Percentiles rank a stretch among this genome's conserved stretches.
phyloP scores from a whole-genome alignment of 805 yeast species.

The Scheffersomyces amazonensis region DNA sequence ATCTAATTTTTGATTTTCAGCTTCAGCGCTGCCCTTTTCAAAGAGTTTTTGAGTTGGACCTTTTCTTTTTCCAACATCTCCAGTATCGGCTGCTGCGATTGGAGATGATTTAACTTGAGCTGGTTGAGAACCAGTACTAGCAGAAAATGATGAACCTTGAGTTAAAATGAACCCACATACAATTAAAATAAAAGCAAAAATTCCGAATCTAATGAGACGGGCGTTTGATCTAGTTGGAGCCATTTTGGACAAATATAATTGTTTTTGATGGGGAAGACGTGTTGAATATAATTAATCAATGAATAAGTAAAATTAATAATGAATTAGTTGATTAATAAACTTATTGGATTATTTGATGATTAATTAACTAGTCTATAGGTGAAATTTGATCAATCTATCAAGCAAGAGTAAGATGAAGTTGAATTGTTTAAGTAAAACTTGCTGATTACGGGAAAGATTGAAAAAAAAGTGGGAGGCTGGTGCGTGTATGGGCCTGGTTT shows the following conservation, averaged over 20 bases:
- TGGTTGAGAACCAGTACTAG: not conserved
- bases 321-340: too few species aligned
- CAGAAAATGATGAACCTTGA: slow-evolving; percentile 23
- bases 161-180: slow-evolving; percentile 36
- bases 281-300: too few species aligned
- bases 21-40: not conserved
- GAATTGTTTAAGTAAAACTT: too few species aligned
- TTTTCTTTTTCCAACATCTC: not conserved
- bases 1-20: slow-evolving; percentile 1
- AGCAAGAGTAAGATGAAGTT: too few species aligned
- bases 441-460: too few species aligned
- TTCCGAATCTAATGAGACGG: slow-evolving; percentile 34
- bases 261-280: not conserved
- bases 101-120: not conserved
- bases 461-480: too few species aligned
- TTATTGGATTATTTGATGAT: too few species aligned
- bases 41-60: slow-evolving; percentile 5
- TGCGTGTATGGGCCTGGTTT: too few species aligned
- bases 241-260: slow-evolving; percentile 6
- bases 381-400: too few species aligned
- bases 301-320: too few species aligned
- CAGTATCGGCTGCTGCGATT: not conserved
- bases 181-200: slow-evolving; percentile 34
- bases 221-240: slow-evolving; percentile 33
- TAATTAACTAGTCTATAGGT: too few species aligned